These are phyloP conservation scores for Albatrellus ellisii DNA, from an alignment of 768 basidiomycete species.

Conservation along the genomic window DNA sequence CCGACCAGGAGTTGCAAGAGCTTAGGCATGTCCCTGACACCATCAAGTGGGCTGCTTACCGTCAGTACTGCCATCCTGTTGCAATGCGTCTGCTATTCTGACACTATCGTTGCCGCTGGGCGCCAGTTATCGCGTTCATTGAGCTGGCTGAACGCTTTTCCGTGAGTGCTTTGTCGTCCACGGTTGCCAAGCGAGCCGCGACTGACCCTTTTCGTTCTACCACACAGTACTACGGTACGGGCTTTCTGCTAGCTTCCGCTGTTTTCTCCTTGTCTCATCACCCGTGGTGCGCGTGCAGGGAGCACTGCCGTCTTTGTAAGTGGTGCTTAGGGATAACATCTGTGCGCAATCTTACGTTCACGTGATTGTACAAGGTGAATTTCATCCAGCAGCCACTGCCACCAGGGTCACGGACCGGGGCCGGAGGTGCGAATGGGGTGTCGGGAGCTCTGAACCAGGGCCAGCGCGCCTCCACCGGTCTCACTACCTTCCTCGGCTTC, in stretches of 20 bases:
- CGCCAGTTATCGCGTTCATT: constrained; percentile 18
- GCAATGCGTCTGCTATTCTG: background rate
- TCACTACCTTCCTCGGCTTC: constrained; percentile 17
- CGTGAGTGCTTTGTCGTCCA: constrained; percentile 8
- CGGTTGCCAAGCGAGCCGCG: background rate
- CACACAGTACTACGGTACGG: constrained; percentile 11
- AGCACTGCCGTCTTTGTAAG: constrained; percentile 9
- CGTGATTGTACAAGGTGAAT: constrained; percentile 11
- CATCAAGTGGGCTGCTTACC: constrained; percentile 14
- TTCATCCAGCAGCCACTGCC: constrained; percentile 19
- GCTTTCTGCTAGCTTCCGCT: background rate
- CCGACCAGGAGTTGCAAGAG: constrained; percentile 13
- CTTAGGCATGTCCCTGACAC: constrained; percentile 16
- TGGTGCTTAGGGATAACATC: background rate
- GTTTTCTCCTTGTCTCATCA: background rate
- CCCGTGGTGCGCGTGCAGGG: constrained; percentile 3
- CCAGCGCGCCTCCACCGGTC: constrained; percentile 14
- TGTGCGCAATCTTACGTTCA: background rate
- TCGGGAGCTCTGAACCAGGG: constrained; percentile 16
- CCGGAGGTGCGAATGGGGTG: constrained; percentile 11
- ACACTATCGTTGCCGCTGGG: too few relatives aligned
- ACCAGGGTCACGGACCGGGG: constrained; percentile 14
- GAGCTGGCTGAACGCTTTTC: constrained; percentile 20
- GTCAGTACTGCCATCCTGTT: background rate
- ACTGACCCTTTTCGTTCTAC: constrained; percentile 1